Evolutionary conservation across 305 asterid genomes (phyloP).

Genomic region (Solanum chacoense): DNA sequence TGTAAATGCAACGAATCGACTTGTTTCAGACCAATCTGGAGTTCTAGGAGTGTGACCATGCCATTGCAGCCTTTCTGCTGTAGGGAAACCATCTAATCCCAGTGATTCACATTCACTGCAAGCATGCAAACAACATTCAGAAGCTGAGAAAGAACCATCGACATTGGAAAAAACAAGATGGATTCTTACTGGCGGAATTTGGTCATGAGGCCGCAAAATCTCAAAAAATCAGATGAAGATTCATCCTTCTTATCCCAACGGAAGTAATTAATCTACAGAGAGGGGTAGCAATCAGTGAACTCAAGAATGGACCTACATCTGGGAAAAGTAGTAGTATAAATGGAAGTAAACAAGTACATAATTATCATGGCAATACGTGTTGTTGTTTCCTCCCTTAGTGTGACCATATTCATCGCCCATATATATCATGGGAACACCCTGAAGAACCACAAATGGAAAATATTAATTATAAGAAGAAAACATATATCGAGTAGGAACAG

Average conservation of each 20-base stretch:
- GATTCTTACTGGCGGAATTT: slow-evolving; percentile 58
- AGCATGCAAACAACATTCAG: neutral
- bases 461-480: neutral
- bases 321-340: neutral
- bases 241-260: slow-evolving; percentile 95
- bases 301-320: neutral
- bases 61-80: slow-evolving; percentile 89
- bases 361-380: slow-evolving; percentile 91
- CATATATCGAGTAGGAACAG: neutral
- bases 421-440: slow-evolving; percentile 94
- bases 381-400: slow-evolving; percentile 97
- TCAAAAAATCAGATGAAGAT: slow-evolving; percentile 58
- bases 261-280: slow-evolving; percentile 78
- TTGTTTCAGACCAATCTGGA: slow-evolving; percentile 86
- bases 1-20: slow-evolving; percentile 84
- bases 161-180: neutral
- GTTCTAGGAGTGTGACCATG: slow-evolving; percentile 72
- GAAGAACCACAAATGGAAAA: slow-evolving; percentile 16
- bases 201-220: slow-evolving; percentile 72
- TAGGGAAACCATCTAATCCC: slow-evolving; percentile 79
- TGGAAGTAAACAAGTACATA: slow-evolving; percentile 35
- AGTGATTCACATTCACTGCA: slow-evolving; percentile 85
- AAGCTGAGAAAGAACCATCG: neutral
- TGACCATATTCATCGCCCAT: slow-evolving; percentile 99
- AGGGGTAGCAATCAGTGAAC: neutral